These are phyloP conservation scores for Gorgonomyces haynaldii DNA, from an alignment of 192 early-diverging fungal species.

Conservation along the genomic window DNA sequence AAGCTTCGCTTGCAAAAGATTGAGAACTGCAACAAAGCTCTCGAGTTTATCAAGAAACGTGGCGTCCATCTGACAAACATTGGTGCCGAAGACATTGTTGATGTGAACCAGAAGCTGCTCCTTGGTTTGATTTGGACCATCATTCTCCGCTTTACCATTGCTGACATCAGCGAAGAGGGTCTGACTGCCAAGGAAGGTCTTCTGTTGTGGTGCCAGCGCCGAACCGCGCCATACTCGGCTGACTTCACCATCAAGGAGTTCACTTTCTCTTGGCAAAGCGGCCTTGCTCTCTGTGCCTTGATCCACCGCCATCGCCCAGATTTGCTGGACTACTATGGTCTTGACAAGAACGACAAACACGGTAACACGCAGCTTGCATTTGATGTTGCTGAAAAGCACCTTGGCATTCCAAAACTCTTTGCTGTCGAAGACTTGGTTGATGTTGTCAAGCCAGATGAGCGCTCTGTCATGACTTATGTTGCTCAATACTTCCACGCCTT, in stretches of 20 bases:
- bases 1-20: slow-evolving; percentile 88
- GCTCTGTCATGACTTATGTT: slow-evolving; percentile 96
- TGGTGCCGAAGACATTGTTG: slow-evolving; percentile 96
- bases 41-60: slow-evolving; percentile 81
- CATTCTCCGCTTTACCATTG: slow-evolving; percentile 93
- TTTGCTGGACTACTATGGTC: slow-evolving; percentile 71
- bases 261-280: slow-evolving; percentile 75
- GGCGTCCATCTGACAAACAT: slow-evolving; percentile 87
- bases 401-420: slow-evolving; percentile 85
- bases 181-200: slow-evolving; percentile 90
- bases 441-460: slow-evolving; percentile 84
- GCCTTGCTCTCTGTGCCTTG: slow-evolving; percentile 88
- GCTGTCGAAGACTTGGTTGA: slow-evolving; percentile 96
- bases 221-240: slow-evolving; percentile 73
- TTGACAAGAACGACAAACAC: slow-evolving; percentile 71
- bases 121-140: slow-evolving; percentile 96
- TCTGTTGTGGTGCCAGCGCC: slow-evolving; percentile 92
- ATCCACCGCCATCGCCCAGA: slow-evolving; percentile 97
- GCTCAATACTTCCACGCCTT: slow-evolving; percentile 98
- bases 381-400: slow-evolving; percentile 79
- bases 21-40: slow-evolving; percentile 88
- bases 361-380: slow-evolving; percentile 88
- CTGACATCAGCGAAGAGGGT: slow-evolving; percentile 75
- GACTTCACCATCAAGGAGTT: slow-evolving; percentile 86
- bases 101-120: slow-evolving; percentile 80